Conservation (phyloP, 495 filamentous ascomycete genomes). For the Aspergillus conjunctus region DNA sequence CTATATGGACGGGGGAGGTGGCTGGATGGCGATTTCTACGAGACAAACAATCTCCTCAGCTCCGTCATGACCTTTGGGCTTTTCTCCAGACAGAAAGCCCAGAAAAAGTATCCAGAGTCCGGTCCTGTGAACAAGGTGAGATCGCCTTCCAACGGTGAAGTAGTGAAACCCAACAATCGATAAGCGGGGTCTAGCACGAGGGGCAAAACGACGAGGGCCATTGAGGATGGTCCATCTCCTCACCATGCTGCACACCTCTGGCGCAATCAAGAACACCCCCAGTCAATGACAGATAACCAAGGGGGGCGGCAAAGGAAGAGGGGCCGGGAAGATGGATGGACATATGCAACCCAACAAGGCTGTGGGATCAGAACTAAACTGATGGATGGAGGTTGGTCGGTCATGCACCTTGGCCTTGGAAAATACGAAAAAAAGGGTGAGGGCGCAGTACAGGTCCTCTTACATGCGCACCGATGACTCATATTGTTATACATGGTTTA, state of each 20-base stretch:
- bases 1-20: background rate
- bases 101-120: background rate
- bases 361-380: background rate
- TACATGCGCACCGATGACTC: background rate
- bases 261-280: background rate
- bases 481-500: background rate
- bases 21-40: background rate
- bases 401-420: constrained; percentile 5
- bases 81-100: background rate
- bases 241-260: constrained; percentile 1
- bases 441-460: background rate
- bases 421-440: background rate
- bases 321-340: background rate
- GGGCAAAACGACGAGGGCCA: background rate
- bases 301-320: no score
- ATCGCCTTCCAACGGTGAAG: constrained; percentile 7
- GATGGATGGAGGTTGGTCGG: background rate
- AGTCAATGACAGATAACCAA: no score
- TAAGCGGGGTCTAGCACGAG: constrained; percentile 13
- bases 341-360: constrained; percentile 1
- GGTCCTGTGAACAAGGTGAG: background rate
- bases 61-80: background rate
- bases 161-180: constrained; percentile 18
- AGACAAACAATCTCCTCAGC: background rate
- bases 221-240: background rate